Conservation (phyloP, 768 basidiomycete genomes). For the Rhizopogon salebrosus region DNA sequence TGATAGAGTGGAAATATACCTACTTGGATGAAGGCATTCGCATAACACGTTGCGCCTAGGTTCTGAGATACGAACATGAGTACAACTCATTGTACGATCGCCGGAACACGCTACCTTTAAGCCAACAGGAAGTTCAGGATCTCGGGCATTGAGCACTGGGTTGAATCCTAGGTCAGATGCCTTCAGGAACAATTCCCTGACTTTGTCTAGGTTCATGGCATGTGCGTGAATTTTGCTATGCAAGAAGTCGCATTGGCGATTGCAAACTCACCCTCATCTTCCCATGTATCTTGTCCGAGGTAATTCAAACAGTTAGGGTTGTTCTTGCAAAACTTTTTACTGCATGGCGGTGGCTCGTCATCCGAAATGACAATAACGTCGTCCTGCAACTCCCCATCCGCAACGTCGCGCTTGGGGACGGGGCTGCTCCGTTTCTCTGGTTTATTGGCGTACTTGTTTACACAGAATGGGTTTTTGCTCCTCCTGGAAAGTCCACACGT, state of each 20-base stretch:
- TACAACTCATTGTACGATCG: neutral
- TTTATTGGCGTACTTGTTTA: constrained; percentile 44
- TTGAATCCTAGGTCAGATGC: constrained; percentile 47
- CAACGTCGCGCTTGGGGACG: constrained; percentile 6
- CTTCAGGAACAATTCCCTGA: constrained; percentile 47
- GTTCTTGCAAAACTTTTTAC: constrained; percentile 57
- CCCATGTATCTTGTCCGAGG: constrained; percentile 81
- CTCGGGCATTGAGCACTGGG: constrained; percentile 46
- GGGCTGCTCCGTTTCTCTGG: constrained; percentile 12
- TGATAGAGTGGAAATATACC: constrained; percentile 5
- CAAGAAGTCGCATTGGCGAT: constrained; percentile 9
- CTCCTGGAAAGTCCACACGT: constrained; percentile 62
- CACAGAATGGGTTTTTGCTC: constrained; percentile 49
- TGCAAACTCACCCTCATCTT: constrained; percentile 50
- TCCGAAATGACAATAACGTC: constrained; percentile 71
- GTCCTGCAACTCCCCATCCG: constrained; percentile 45
- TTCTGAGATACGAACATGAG: constrained; percentile 47
- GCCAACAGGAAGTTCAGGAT: constrained; percentile 63
- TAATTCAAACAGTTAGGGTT: constrained; percentile 89
- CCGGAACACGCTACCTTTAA: constrained; percentile 49
- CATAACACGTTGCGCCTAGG: constrained; percentile 95
- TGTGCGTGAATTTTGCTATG: constrained; percentile 3
- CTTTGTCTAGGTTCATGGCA: constrained; percentile 36
- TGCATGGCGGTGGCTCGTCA: constrained; percentile 53
- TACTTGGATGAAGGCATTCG: constrained; percentile 91